Base-by-base conservation (phyloP, 1,284 basidiomycete genomes). In the Leccinum pachyderme region DNA sequence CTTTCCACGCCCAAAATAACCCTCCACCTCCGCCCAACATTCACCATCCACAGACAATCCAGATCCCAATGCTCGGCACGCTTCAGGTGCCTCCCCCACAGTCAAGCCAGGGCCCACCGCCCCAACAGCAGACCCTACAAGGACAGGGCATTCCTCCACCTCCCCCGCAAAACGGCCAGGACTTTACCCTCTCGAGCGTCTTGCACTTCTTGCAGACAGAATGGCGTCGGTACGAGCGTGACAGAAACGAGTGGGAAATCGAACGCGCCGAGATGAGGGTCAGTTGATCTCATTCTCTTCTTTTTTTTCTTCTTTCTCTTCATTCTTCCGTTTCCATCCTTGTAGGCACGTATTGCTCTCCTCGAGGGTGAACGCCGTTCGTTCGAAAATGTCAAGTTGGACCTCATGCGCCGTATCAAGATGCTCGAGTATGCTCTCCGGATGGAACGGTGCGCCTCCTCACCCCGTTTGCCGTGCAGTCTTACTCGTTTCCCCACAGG, bases 181-280 rank as follows among this genome's bases (percentile, higher is more conserved):
- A 94, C 74, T 93, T 91, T 74, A 96, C 91, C 44, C 86, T 99
- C 56, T 95, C 95, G 8, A 92, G 87, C 68, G 94, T 98, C 55
- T 81, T 99, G 57, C 96, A 99, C 76, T 98, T 95, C 73, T 81
- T 99, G 48, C 97, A 99, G 76, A 93, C 92, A 51, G 97, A 99
- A 80, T 98, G 95, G 93, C 81, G 97, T 59, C 82, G 93, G 58
- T 95, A 94, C 70, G 95, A 98, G 72, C 88, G 93, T 71, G 95
- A 99, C 76, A 84, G 96, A 66, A 99, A 99, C 72, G 95, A 98
- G 75, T 99, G 95, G 96, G 96, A 98, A 80, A 99, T 99, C 67
- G 96, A 99, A 76, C 81, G 96, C 63, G 96, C 97, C 33, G 96
- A 99, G 75, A 97, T 99, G 94, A 83, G 95, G 80, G 95, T 94